Evolutionary conservation across 495 filamentous ascomycete genomes (phyloP).

Genomic region (Xylaria nigripes): DNA sequence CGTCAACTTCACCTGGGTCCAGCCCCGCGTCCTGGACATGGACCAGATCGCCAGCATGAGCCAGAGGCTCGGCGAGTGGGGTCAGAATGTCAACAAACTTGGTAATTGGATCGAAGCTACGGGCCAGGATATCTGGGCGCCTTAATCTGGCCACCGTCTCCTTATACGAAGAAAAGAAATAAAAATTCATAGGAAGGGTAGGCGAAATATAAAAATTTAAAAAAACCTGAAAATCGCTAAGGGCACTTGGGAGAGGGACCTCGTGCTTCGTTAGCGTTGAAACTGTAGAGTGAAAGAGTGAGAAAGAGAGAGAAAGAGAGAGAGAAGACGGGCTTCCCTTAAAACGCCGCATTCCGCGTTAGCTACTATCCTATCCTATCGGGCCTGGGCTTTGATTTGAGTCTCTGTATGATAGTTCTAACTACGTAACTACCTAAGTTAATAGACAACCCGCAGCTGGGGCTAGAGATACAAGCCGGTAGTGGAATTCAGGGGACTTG

Average conservation of each 20-base stretch:
- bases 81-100: constrained; percentile 85
- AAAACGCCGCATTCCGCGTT: too few relatives aligned
- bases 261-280: not conserved
- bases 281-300: not conserved
- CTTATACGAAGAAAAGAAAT: not conserved
- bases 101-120: constrained; percentile 90
- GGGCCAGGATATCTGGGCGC: constrained; percentile 86
- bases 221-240: not conserved
- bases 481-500: not conserved
- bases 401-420: constrained; percentile 12
- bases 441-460: not conserved
- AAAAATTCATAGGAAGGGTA: not conserved
- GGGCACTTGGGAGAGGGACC: not conserved
- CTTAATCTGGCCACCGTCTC: constrained; percentile 14
- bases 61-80: constrained; percentile 81
- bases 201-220: not conserved
- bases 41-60: constrained; percentile 94
- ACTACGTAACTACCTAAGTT: too few relatives aligned
- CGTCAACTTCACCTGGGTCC: constrained; percentile 95
- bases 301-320: not conserved
- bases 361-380: not conserved
- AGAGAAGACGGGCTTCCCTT: not conserved
- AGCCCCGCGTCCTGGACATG: constrained; percentile 95
- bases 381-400: too few relatives aligned
- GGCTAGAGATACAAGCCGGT: constrained; percentile 4